Evolutionary conservation across 1,139 yeast species (phyloP), one percentile per base, ranked within the genome.

Genomic region (Suhomyces bribrorum): DNA sequence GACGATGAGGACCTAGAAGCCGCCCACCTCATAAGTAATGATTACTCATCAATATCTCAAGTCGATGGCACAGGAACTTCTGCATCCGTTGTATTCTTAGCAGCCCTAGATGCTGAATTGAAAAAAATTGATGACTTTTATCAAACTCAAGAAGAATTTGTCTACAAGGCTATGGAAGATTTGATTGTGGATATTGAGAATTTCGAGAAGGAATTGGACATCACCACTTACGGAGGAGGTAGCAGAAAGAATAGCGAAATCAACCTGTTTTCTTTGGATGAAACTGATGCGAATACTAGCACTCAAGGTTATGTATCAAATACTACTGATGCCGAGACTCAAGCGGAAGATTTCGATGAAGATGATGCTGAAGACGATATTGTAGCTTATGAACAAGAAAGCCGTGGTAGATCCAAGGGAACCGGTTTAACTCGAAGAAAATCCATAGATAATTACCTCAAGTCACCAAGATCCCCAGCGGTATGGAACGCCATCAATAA

Each of bases 71-170:
- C 42, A 5, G 49, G 46, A n/a, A 47, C 52, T n/a, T 47, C 57
- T 12, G 57, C 68, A 16, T 48, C 62, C 11, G 33, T 49, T 25
- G 72, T 75, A 7, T 79, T 81, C 52, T 53, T 72, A 14, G 69
- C 77, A n/a, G 81, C 79, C 17, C 64, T 83, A 34, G 71, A 73
- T 41, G 72, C 75, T 4, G 88, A 83, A 50, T 67, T 81, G 44
- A 49, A 52, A 23, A 82, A 80, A 55, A 75, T 83, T 36, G 87
- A 83, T 51, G 73, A 65, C 8, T 83, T 83, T 46, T 83, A 79
- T 56, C 64, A 68, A 44, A 53, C 62, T 7, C 78, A 77, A 47
- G 86, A 83, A 54, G 55, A 61, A 5, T 67, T 62, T 40, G 67
- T 79, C 17, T 77, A 68, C 47, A 57, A 56, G 23, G 73, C 69